Base-by-base conservation (phyloP, 176 grass and related monocot genomes). In the Carex cristatella region DNA sequence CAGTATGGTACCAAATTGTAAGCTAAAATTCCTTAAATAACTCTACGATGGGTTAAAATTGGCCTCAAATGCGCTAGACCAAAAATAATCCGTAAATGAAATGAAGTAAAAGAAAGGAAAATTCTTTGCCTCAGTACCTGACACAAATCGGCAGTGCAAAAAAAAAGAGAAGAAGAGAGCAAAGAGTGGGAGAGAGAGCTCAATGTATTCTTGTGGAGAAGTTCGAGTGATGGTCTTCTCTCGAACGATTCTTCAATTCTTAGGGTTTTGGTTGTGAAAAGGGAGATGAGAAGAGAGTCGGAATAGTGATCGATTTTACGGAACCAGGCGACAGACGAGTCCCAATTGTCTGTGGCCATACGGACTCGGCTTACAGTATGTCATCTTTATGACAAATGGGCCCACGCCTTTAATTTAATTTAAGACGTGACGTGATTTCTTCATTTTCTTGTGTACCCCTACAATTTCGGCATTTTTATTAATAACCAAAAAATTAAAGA, bases 221-320 rank as follows among this genome's bases (percentile, higher is more conserved):
- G 28, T 65, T 65, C 63, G 28, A 28, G 63, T 32, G 10, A 65
- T 65, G 63, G 63, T 32, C 5, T 30, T 11, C 10, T 32, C 28
- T 65, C 6, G 61, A 65, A 30, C 28, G 63, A 65, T 65, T 32
- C 11, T 11, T 65, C 53, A 13, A 27, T 79, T 79, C 53, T 44
- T 79, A 79, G 74, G 74, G 74, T 79, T 79, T 79, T 79, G 46
- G 74, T 79, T 27, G n/a, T 4, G 27, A 32, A 32, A 65, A 48
- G 46, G 30, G 44, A 30, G 46, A 44, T 53, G 46, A 58, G 46
- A 79, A 79, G 69, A 73, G 61, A 44, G 40, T 73, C 69, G 69
- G 69, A 73, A 73, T 40, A 73, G 69, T 44, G 40, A 73, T 62
- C 61, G 61, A 62, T 62, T 62, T 62, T 62, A 62, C 61, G 28